A percentile compares a stretch with the other conserved stretches of the same genome.
Conservation (phyloP, 2,329 filamentous ascomycete genomes). For the Verticillium dahliae region DNA sequence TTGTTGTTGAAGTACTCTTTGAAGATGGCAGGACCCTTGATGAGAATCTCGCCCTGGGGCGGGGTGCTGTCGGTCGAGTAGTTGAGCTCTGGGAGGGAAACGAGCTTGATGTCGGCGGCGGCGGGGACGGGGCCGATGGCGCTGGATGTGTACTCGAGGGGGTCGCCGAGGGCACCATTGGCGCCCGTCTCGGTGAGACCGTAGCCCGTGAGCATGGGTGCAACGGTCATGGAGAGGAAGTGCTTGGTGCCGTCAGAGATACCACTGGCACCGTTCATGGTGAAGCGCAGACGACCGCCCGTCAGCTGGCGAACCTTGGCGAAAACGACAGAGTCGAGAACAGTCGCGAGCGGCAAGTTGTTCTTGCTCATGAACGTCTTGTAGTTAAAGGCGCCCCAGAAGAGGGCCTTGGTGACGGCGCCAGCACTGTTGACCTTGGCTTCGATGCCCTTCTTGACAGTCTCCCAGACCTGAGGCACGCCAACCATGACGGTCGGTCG, state of each 20-base stretch:
- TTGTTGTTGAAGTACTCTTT: conserved; percentile 78
- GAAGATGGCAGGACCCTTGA: conserved; percentile 71
- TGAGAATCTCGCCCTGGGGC: conserved; percentile 88
- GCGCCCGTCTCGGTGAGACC: conserved; percentile 90
- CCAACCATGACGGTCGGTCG: conserved; percentile 85
- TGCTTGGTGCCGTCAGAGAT: conserved; percentile 81
- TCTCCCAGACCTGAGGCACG: conserved; percentile 96
- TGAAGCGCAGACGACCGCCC: conserved; percentile 79
- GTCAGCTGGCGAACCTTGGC: conserved; percentile 87
- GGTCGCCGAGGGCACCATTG: conserved; percentile 76
- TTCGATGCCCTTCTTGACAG: conserved; percentile 89
- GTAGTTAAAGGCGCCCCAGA: conserved; percentile 59
- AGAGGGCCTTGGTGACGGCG: conserved; percentile 67
- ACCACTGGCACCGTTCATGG: conserved; percentile 90
- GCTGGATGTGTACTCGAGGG: conserved; percentile 72
- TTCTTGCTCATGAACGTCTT: conserved; percentile 53
- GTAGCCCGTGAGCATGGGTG: conserved; percentile 91
- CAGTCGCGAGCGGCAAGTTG: conserved; percentile 56
- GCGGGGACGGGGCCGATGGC: conserved; percentile 74
- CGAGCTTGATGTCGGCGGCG: conserved; percentile 81
- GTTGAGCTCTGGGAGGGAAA: conserved; percentile 82
- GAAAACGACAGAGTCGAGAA: conserved; percentile 82
- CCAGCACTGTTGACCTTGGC: conserved; percentile 68
- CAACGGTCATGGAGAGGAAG: conserved; percentile 87
- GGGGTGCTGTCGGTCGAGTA: conserved; percentile 70